Evolutionary conservation across 176 grass and related monocot genomes (phyloP).

Genomic region (Avena atlantica): DNA sequence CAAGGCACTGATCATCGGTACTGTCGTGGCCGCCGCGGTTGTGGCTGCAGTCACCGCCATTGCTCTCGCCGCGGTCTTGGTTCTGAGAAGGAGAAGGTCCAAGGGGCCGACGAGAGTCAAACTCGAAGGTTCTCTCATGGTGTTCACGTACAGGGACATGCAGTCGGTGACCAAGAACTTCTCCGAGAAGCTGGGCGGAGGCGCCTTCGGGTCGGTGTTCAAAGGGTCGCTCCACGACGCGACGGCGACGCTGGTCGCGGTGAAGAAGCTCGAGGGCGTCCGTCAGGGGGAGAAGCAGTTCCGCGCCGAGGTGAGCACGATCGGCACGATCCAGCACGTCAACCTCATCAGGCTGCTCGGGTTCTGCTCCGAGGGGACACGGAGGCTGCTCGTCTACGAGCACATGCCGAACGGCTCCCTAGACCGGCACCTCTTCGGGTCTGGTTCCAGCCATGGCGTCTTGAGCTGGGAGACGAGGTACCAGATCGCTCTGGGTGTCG

Average conservation of each 20-base stretch:
- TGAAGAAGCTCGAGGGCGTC: slow-evolving; percentile 68
- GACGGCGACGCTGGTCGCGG: slow-evolving; percentile 41
- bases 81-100: background rate
- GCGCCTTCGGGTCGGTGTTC: slow-evolving; percentile 69
- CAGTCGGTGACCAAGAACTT: slow-evolving; percentile 62
- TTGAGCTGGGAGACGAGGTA: slow-evolving; percentile 59
- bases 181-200: slow-evolving; percentile 69
- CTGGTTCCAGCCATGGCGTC: background rate
- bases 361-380: slow-evolving; percentile 55
- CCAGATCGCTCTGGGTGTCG: slow-evolving; percentile 54
- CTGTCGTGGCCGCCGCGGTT: background rate
- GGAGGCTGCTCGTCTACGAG: slow-evolving; percentile 65
- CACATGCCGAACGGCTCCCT: slow-evolving; percentile 61
- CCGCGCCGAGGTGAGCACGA: slow-evolving; percentile 69
- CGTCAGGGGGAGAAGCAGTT: slow-evolving; percentile 84
- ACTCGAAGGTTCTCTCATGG: slow-evolving; percentile 39
- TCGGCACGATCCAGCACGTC: slow-evolving; percentile 67
- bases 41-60: background rate
- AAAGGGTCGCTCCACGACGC: slow-evolving; percentile 41
- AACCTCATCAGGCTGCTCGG: slow-evolving; percentile 66
- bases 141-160: slow-evolving; percentile 62
- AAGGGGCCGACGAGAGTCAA: background rate
- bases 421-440: slow-evolving; percentile 47
- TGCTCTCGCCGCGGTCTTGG: background rate
- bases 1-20: slow-evolving; percentile 20